Evolutionary conservation across 164 flowering plant species (phyloP), one percentile per base, ranked within the genome.

Genomic region (Cinnamomum chago): DNA sequence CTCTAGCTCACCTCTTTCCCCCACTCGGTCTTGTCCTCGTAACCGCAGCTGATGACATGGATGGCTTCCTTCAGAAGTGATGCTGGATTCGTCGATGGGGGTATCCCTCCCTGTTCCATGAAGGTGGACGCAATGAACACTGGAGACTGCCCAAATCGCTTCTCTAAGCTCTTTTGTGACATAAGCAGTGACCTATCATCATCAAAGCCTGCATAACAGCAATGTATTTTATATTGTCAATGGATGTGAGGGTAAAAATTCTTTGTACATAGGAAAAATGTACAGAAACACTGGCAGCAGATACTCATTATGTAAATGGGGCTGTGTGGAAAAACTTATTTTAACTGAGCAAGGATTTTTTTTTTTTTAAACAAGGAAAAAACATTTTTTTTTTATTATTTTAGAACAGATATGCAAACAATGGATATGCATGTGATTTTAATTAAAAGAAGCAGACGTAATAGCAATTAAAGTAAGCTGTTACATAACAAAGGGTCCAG

Each of bases 11-110:
- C 99, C 98, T 95, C 99, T 89, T 95, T 93, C 51, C 99, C 99
- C 99, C 99, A 95, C 79, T 92, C 97, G 17, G 95, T 85, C 80
- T 95, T 93, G 83, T 93, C 98, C 78, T 95, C 99, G 28, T 95
- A 95, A 66, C 99, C 98, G 76, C 99, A 95, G 81, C 99, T 93
- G 76, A 95, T 93, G 70, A 95, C 99, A 85, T 95, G 99, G 73
- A 95, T 93, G 17, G 99, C 99, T 85, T 93, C 99, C 79, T 92
- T 93, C 62, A 93, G 81, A 47, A 93, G 90, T 62, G 92, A 82
- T n/a, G 96, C 89, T 58, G 98, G 94, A 82, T 90, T 93, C 24
- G 98, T 91, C 35, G 98, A 74, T n/a, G 91, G 96, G 35, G 99
- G 98, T 79, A 95, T 88, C 67, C 99, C 99, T 55, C 99, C 99